Conservation (phyloP, 2,329 filamentous ascomycete species). For the Venturia nashicola region DNA sequence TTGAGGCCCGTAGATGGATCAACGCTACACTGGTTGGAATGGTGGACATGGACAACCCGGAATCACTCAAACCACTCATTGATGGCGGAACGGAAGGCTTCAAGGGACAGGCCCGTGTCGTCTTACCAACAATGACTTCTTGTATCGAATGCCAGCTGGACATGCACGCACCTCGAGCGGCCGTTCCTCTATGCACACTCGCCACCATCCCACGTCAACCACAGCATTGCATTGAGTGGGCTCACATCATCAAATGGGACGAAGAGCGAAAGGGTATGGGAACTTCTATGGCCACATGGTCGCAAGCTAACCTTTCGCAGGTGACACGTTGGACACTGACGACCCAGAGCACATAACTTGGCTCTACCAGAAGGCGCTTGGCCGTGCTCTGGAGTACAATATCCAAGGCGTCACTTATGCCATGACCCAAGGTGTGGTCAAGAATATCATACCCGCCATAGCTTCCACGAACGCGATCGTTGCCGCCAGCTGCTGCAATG, state of each 20-base stretch:
- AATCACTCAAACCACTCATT: conserved; percentile 84
- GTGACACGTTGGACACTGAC: conserved; percentile 81
- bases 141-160: conserved; percentile 98
- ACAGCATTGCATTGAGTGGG: conserved; percentile 98
- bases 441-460: conserved; percentile 98
- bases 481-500: conserved; percentile 89
- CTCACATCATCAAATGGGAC: conserved; percentile 96
- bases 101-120: conserved; percentile 90
- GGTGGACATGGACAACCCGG: conserved; percentile 71
- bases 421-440: conserved; percentile 92
- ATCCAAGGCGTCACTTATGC: conserved; percentile 90
- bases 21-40: conserved; percentile 86
- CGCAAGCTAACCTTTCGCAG: conserved; percentile 23
- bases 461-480: conserved; percentile 96
- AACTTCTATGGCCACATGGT: too few relatives aligned
- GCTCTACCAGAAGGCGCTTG: conserved; percentile 76
- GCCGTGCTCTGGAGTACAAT: conserved; percentile 74
- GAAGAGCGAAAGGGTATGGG: conserved; percentile 35
- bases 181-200: conserved; percentile 90
- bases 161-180: conserved; percentile 96
- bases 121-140: conserved; percentile 82
- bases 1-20: conserved; percentile 97
- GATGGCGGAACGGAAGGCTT: conserved; percentile 97
- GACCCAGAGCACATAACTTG: conserved; percentile 96
- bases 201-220: conserved; percentile 94